A percentile compares a stretch with the other conserved stretches of the same genome.
These are phyloP conservation scores for Acacia concinna DNA, from an alignment of 331 rosid species.

Conservation along the genomic window DNA sequence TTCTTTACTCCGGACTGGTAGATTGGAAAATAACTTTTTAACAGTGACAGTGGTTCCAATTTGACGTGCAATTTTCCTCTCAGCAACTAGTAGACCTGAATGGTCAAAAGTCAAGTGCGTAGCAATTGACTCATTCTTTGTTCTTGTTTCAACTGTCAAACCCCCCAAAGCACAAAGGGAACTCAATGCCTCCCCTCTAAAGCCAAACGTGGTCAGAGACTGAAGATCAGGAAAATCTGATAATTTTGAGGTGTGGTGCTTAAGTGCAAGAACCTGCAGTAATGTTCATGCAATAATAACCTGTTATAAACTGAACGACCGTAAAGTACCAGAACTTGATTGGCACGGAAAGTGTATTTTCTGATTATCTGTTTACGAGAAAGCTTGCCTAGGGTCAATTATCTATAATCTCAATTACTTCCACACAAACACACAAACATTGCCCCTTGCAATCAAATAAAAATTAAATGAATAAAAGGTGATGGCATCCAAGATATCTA, in stretches of 20 bases:
- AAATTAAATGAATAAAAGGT: slow-evolving; percentile 3
- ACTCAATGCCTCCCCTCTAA: slow-evolving; percentile 95
- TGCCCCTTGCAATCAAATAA: neutral
- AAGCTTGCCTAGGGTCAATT: neutral
- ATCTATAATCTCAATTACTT: slow-evolving; percentile 18
- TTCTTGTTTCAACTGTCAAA: slow-evolving; percentile 78
- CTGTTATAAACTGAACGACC: neutral
- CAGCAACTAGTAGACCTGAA: slow-evolving; percentile 65
- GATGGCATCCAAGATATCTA: neutral
- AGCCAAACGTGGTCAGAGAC: slow-evolving; percentile 84
- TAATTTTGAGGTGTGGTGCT: slow-evolving; percentile 86
- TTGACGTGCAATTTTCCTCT: slow-evolving; percentile 84
- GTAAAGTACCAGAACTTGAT: neutral
- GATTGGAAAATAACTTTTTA: slow-evolving; percentile 69
- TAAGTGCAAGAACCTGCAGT: slow-evolving; percentile 70
- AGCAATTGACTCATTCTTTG: slow-evolving; percentile 68
- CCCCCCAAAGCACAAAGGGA: slow-evolving; percentile 78
- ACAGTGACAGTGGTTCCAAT: slow-evolving; percentile 89
- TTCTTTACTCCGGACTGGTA: slow-evolving; percentile 91
- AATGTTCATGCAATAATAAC: neutral
- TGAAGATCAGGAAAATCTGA: slow-evolving; percentile 81
- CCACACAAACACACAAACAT: slow-evolving; percentile 3
- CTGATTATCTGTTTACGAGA: neutral
- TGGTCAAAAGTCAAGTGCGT: slow-evolving; percentile 75
- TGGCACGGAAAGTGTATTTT: neutral